phyloP scores from a whole-genome alignment of 208 protist species.

The Entamoeba dispar region DNA sequence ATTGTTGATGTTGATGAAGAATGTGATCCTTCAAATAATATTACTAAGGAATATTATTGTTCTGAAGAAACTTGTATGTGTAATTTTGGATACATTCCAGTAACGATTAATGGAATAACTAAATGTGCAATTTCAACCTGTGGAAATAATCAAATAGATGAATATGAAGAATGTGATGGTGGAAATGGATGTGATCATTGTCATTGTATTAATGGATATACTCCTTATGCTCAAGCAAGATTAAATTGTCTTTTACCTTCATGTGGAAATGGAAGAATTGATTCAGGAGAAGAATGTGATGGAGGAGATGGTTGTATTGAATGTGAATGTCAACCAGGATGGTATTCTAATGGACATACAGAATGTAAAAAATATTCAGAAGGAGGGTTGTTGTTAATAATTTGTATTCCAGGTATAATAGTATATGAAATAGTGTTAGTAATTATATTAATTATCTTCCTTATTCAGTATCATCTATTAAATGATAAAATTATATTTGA shows the following conservation, averaged over 20 bases:
- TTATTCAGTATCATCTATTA: neutral
- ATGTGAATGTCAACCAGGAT: neutral
- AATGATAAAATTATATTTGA: neutral
- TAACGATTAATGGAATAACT: neutral
- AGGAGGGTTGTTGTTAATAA: neutral
- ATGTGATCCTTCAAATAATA: neutral
- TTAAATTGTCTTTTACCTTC: neutral
- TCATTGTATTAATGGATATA: neutral
- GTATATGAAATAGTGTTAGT: neutral
- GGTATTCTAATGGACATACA: neutral
- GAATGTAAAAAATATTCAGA: neutral
- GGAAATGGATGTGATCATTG: neutral
- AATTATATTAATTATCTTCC: neutral
- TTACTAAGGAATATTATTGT: neutral
- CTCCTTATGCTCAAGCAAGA: neutral
- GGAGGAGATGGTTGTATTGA: neutral
- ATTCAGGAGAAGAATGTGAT: neutral
- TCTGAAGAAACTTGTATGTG: neutral
- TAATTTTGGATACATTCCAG: neutral
- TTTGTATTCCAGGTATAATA: neutral
- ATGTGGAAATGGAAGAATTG: neutral
- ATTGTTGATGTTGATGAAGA: neutral
- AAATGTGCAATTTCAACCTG: neutral
- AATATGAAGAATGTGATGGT: neutral
- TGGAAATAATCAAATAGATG: neutral